Evolutionary conservation across 2,329 filamentous ascomycete genomes (phyloP), one percentile per base, ranked within the genome.

Genomic region (Claviceps fusiformis): DNA sequence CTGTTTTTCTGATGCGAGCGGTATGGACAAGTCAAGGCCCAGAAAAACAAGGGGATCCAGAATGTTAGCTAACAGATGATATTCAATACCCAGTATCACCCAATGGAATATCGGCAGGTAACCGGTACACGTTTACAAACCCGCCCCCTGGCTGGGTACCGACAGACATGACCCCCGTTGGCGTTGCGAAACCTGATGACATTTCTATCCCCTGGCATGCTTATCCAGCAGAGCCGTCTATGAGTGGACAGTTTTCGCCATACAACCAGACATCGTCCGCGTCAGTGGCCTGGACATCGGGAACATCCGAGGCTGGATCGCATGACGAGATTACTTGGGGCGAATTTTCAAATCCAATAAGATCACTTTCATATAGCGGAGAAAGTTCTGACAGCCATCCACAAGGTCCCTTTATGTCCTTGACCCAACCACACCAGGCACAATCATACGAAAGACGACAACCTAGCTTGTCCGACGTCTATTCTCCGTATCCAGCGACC

Each of bases 281-380:
- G 2, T 66, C 74, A 0, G 64, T 70, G 31, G 64, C 71, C 3
- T 78, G 76, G 77, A 63, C 71, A 35, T 66, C 69, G 29, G 64
- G 59, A 49, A 58, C 55, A 52, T 63, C 71, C 7, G 71, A 75
- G 43, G 55, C 71, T 37, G 65, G 67, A 10, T 61, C 70, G 45
- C 70, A 73, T 19, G 73, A 75, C 48, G 74, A 77, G 27, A 65
- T 75, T 56, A 61, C 66, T 8, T 80, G 76, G 68, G 72, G 67
- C 60, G 52, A 66, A 64, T 56, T 77, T 71, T 64, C 71, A 2
- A 69, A 72, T 6, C 68, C 70, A 15, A 62, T 66, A 33, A 71
- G 77, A 48, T 78, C 76, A 5, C 65, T 77, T 61, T 78, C 77
- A 0, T 78, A 75, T 51, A 70, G 75, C 33, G 70, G 71, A 46